A percentile compares a stretch with the other conserved stretches of the same genome.
These are phyloP conservation scores for Coemansia sp. DNA, from an alignment of 192 early-diverging fungal species.

Conservation along the genomic window DNA sequence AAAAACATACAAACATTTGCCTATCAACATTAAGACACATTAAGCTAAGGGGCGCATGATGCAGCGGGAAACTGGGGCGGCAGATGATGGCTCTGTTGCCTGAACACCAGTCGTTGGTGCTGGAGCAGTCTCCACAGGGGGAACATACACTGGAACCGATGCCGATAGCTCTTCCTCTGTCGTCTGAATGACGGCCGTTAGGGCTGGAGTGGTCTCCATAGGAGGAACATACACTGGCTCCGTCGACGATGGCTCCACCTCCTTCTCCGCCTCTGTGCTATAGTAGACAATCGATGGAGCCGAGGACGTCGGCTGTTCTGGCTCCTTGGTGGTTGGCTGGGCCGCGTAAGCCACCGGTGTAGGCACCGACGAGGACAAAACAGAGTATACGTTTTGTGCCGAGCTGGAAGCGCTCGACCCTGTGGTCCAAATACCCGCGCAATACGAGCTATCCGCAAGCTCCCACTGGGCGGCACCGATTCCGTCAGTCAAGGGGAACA, in stretches of 20 bases:
- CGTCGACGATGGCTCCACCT: too few relatives aligned
- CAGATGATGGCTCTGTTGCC: background rate
- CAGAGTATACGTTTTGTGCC: too few relatives aligned
- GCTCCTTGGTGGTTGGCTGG: background rate
- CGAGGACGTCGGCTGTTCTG: background rate
- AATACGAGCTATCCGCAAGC: conserved; percentile 40
- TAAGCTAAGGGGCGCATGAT: background rate
- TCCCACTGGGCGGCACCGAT: conserved; percentile 54
- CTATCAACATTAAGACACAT: too few relatives aligned
- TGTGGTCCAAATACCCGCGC: conserved; percentile 50
- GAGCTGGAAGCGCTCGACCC: conserved; percentile 2
- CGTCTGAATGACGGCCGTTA: too few relatives aligned
- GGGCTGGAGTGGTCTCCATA: too few relatives aligned
- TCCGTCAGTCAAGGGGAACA: conserved; percentile 56
- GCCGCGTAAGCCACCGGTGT: background rate
- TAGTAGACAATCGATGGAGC: background rate
- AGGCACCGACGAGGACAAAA: background rate
- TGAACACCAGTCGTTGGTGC: background rate
- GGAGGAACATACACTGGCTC: too few relatives aligned
- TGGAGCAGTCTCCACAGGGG: too few relatives aligned
- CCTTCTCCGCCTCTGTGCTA: too few relatives aligned
- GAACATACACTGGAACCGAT: too few relatives aligned
- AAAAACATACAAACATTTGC: too few relatives aligned
- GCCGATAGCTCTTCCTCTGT: too few relatives aligned
- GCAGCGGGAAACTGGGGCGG: background rate